Evolutionary conservation across 345 rosid genomes (phyloP), one percentile per base, ranked within the genome.

Genomic region (Citrus glauca): DNA sequence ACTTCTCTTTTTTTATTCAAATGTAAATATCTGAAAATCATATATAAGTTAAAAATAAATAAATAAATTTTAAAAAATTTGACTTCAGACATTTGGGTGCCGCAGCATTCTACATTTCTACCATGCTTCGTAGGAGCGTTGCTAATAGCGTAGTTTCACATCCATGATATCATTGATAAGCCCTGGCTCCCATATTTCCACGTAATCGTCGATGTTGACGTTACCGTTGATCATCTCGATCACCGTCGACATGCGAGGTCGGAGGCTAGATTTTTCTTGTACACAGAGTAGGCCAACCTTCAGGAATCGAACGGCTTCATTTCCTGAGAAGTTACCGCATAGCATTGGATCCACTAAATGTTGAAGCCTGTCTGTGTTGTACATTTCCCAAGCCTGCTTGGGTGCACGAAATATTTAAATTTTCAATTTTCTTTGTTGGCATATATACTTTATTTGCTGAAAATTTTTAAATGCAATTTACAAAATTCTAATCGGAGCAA

Each of bases 351-450:
- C 87, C 72, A 86, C 79, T 11, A 80, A 69, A 32, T 80, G 60
- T 14, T 64, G 22, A 30, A 86, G 79, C 79, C 73, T 56, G 11
- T 74, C 33, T 0, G 60, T 48, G 56, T 42, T 74, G 83, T 79
- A 77, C 88, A 83, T 79, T 74, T 83, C 77, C 86, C 86, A 83
- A 24, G 85, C 85, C 88, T 83, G 81, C 78, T 27, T 25, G 63
- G 20, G 8, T n/a, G 33, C 53, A 73, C 24, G 13, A 40, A 40
- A 40, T 40, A 40, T 70, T 59, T 37, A 42, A 72, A 11, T 65
- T 22, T 65, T 57, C 45, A 50, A 53, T 17, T 17, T 16, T 16
- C 20, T 53, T 1, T 17, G 22, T 17, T 53, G 22, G 5, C 57
- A 3, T 45, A 3, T 45, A 45, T 1, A 42, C 45, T 40, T 40